A percentile compares a stretch with the other conserved stretches of the same genome.
Evolutionary conservation across 2,329 filamentous ascomycete genomes (phyloP).

Genomic region (Aurifilum marmelostoma): DNA sequence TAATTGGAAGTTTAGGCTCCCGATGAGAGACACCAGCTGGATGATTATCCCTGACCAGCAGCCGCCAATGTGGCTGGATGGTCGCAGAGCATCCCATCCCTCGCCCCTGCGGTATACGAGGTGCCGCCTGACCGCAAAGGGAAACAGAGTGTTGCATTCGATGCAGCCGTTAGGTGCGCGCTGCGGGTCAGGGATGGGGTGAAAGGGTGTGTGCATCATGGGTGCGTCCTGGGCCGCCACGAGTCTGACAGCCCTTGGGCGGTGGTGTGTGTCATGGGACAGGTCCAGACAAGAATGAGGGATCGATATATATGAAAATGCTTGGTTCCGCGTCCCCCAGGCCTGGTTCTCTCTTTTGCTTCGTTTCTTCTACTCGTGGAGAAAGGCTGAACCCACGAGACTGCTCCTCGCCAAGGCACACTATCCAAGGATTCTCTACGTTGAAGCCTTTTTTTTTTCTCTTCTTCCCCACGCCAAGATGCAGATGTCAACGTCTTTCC

Average conservation of each 20-base stretch:
- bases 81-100: background rate
- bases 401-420: background rate
- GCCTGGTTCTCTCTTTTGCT: background rate
- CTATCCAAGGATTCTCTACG: background rate
- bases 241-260: background rate
- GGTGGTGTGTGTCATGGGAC: background rate
- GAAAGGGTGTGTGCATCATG: background rate
- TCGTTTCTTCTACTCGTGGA: too few relatives aligned
- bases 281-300: background rate
- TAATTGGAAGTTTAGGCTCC: background rate
- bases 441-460: too few relatives aligned
- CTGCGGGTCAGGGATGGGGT: slow-evolving; percentile 1
- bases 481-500: slow-evolving; percentile 7
- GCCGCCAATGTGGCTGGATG: background rate
- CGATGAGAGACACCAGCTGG: background rate
- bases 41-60: background rate
- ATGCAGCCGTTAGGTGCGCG: slow-evolving; percentile 5
- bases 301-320: background rate
- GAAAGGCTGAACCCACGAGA: background rate
- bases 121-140: slow-evolving; percentile 11
- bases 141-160: slow-evolving; percentile 4
- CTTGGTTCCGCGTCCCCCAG: background rate
- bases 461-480: background rate
- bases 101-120: slow-evolving; percentile 9
- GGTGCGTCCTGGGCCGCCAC: background rate